Evolutionary conservation across 140 eudicot genomes (phyloP), one percentile per base, ranked within the genome.

Genomic region (Artemisia princeps): DNA sequence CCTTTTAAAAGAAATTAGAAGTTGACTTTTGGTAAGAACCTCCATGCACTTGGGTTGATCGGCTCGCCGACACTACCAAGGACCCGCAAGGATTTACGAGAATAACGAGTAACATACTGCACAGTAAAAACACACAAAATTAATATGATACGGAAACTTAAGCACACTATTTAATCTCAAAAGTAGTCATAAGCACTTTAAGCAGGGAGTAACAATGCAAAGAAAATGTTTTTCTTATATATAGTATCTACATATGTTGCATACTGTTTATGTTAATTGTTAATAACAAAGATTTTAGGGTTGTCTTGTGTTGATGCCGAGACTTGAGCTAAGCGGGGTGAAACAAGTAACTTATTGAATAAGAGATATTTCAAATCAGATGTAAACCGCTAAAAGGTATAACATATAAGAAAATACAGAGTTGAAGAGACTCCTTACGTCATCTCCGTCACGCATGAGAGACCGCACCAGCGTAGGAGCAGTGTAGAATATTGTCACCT

Each of bases 1-100:
- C 24, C 26, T 50, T 33, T 10, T 9, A 19, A 42, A 50, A 73
- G 10, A 0, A 42, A 37, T 22, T 7, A 2, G 14, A 61, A 54
- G 40, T 62, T 0, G 64, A 68, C 12, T 53, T 40, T 48, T 40
- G 53, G 50, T 69, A 33, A 57, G 70, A 62, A 94, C 99, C 99
- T 94, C 99, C 99, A 94, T 78, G 99, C 99, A 72, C 99, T 94
- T 64, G 99, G 99, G 80, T 94, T 94, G 54, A 94, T 88, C 0
- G 96, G 99, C 88, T 94, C 99, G 51, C 99, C 99, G 45, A 94
- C 99, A 58, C 99, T 94, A 70, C 99, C 99, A 73, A 94, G 95
- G 66, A 94, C 86, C 64, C 99, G 87, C 64, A 94, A 80, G 63
- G 96, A 92, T 80, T 88, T 92, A 80, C 99, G 96, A 26, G 99